Evolutionary conservation across 73 alveolate species (phyloP), one percentile per base, ranked within the genome.

Genomic region (Paramecium sonneborni): DNA sequence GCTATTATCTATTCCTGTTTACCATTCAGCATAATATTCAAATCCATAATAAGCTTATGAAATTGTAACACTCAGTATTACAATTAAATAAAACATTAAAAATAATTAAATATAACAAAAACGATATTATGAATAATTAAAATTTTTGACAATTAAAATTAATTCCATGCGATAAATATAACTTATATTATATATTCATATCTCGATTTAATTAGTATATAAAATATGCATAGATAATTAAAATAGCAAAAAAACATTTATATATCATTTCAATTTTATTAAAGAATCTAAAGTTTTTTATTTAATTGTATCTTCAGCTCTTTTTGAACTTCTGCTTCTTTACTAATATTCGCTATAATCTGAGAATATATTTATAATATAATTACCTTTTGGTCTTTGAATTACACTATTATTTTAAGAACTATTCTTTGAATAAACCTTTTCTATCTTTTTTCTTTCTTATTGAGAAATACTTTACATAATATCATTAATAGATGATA

Each of bases 1-100:
- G 15, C 74, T 79, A 15, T 46, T 79, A 44, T 79, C 74, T 24
- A 20, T 52, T 79, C 90, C 76, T 37, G 55, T 79, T 62, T 39
- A 44, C 76, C 90, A 79, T 79, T 79, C 76, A 11, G 90, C 55
- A 23, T 43, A 79, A 79, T 46, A 39, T 39, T 79, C 90, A 41
- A 18, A 79, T 24, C 90, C 74, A 32, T 14, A 79, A 38, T 43
- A 79, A 10, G 90, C 43, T 1, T 62, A 1, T 12, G 46, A 30
- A 30, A 62, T 24, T 26, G 46, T 30, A 62, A 62, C 12, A 30
- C 39, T 14, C 12, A 62, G 7, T 11, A 62, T 62, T 62, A 12
- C 46, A 30, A 26, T 26, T 26, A 62, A 26, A 30, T 62, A 62
- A 3, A 62, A 57, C 48, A 62, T 62, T 62, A 62, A 62, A 62